Evolutionary conservation across 345 rosid genomes (phyloP).

Genomic region (Gossypium ekmanianum): DNA sequence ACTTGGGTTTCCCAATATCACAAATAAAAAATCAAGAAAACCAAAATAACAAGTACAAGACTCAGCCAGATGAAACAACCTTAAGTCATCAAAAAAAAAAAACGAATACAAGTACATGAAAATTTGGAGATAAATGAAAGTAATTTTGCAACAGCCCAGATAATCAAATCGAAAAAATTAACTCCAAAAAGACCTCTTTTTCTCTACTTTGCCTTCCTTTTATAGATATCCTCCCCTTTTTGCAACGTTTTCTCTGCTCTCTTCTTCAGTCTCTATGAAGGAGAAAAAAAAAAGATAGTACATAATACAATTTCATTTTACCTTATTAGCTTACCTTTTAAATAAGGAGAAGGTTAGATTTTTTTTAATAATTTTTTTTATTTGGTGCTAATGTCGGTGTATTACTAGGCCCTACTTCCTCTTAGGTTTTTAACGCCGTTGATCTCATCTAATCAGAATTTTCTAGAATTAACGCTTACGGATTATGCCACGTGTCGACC

Average conservation of each 20-base stretch:
- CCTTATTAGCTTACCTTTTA: neutral
- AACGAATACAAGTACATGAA: neutral
- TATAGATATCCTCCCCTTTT: neutral
- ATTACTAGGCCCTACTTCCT: neutral
- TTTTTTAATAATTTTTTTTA: neutral
- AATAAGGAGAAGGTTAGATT: neutral
- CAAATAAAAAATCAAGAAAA: neutral
- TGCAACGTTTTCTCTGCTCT: conserved; percentile 6
- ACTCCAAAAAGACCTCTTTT: neutral
- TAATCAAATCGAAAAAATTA: neutral
- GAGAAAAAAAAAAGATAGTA: neutral
- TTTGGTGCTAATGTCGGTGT: neutral
- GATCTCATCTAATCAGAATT: neutral
- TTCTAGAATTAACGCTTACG: neutral
- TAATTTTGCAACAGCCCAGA: neutral
- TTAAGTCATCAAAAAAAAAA: neutral
- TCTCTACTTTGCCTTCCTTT: neutral
- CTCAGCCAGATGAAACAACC: neutral
- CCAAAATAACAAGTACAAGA: neutral
- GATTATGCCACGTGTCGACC: neutral
- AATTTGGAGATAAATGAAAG: neutral
- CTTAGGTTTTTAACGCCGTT: neutral
- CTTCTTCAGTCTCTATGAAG: neutral
- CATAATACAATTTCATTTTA: neutral
- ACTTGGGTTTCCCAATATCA: conserved; percentile 20